phyloP scores from a whole-genome alignment of 2,329 filamentous ascomycete species.

The Clonostachys chloroleuca region DNA sequence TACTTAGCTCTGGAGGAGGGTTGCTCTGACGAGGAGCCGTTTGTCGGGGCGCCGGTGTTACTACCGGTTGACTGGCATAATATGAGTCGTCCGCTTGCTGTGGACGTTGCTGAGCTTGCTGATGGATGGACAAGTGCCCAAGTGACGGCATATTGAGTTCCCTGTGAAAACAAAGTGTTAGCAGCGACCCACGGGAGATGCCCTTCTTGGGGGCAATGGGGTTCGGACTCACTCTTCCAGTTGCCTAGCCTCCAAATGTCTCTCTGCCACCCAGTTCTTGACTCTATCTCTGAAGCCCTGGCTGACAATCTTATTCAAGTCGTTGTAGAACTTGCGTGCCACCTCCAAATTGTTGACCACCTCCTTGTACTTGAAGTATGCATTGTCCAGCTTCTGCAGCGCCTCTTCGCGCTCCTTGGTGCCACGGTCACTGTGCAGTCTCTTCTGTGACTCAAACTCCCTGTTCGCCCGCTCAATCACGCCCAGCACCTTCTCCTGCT shows the following conservation, averaged over 20 bases:
- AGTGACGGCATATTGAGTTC: constrained; percentile 49
- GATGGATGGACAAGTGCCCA: constrained; percentile 33
- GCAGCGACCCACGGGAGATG: not conserved
- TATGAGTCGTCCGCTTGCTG: constrained; percentile 12
- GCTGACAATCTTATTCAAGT: constrained; percentile 81
- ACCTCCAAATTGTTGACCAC: constrained; percentile 88
- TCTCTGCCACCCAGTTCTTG: constrained; percentile 72
- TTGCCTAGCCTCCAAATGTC: constrained; percentile 74
- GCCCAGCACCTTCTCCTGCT: constrained; percentile 68
- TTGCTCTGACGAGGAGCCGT: constrained; percentile 10
- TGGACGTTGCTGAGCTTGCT: constrained; percentile 14
- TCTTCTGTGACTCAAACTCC: constrained; percentile 70
- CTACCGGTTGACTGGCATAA: constrained; percentile 2
- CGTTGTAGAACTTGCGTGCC: constrained; percentile 95
- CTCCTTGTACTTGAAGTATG: constrained; percentile 95
- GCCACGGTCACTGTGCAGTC: constrained; percentile 56
- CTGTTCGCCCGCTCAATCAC: constrained; percentile 73
- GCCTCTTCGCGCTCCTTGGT: constrained; percentile 77
- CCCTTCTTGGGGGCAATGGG: not conserved
- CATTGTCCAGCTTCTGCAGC: constrained; percentile 82
- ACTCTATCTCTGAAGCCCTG: constrained; percentile 73
- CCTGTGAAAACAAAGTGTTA: constrained; percentile 18
- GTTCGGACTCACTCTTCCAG: constrained; percentile 62
- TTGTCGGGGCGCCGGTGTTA: too few relatives aligned
- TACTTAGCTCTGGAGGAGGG: constrained; percentile 40